Evolutionary conservation across 495 filamentous ascomycete species (phyloP).

Genomic region (Chaetomium tenue): DNA sequence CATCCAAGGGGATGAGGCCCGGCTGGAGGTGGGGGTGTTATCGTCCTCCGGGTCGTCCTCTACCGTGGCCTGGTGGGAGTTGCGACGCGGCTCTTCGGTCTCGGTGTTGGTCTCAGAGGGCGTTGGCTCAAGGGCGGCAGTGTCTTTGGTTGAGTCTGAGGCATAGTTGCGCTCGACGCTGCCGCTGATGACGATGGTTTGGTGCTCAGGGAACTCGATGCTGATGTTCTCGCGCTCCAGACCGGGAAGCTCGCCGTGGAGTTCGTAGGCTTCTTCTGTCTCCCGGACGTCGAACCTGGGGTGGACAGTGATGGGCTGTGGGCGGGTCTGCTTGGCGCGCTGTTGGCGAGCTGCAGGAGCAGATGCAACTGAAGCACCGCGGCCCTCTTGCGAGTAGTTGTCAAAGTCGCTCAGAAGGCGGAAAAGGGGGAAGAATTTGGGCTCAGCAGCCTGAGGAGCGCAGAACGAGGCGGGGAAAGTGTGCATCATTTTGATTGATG

Average conservation of each 20-base stretch:
- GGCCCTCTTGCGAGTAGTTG: slow-evolving; percentile 45
- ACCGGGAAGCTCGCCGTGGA: slow-evolving; percentile 87
- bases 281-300: slow-evolving; percentile 77
- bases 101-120: slow-evolving; percentile 19
- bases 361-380: not conserved
- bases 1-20: not conserved
- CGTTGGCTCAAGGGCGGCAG: not conserved
- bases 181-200: slow-evolving; percentile 74
- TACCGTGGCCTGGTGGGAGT: slow-evolving; percentile 37
- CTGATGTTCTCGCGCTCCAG: slow-evolving; percentile 71
- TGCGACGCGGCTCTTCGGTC: slow-evolving; percentile 41
- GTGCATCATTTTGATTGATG: slow-evolving; percentile 54
- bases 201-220: slow-evolving; percentile 80
- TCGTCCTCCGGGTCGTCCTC: slow-evolving; percentile 32
- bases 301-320: slow-evolving; percentile 31
- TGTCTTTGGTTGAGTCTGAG: slow-evolving; percentile 32
- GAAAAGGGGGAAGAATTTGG: slow-evolving; percentile 66
- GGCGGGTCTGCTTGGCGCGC: slow-evolving; percentile 25
- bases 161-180: slow-evolving; percentile 58
- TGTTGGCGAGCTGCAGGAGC: not conserved
- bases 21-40: slow-evolving; percentile 6
- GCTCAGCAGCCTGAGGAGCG: slow-evolving; percentile 35
- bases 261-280: slow-evolving; percentile 63
- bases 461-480: slow-evolving; percentile 67
- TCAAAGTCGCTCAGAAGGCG: slow-evolving; percentile 75